A percentile compares a stretch with the other conserved stretches of the same genome.
Conservation (phyloP, 2,329 filamentous ascomycete species). For the Monosporascus cannonballus region DNA sequence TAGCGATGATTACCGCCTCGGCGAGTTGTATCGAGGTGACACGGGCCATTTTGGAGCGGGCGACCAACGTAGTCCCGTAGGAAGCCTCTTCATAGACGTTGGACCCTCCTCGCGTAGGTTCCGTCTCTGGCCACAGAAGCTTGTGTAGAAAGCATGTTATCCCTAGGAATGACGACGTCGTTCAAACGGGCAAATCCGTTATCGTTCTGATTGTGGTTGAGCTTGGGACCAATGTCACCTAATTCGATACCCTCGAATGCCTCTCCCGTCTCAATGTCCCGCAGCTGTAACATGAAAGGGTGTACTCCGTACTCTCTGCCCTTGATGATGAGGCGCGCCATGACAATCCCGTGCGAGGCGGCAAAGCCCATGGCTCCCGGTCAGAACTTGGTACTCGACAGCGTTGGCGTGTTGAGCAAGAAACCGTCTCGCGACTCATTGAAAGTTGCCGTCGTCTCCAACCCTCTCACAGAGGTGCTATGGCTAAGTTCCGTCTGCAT, state of each 20-base stretch:
- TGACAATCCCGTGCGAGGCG: conserved; percentile 23
- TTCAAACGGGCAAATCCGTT: conserved; percentile 29
- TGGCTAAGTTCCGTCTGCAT: conserved; percentile 27
- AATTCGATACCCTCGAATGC: conserved; percentile 21
- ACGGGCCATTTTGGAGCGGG: conserved; percentile 22
- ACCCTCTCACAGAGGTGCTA: conserved; percentile 23
- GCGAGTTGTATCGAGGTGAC: conserved; percentile 21
- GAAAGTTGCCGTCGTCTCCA: conserved; percentile 27
- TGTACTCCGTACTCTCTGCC: conserved; percentile 23
- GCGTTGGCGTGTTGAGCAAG: conserved; percentile 22
- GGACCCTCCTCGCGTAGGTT: conserved; percentile 16
- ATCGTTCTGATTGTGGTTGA: conserved; percentile 21
- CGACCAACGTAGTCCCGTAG: conserved; percentile 28
- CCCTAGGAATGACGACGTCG: conserved; percentile 26
- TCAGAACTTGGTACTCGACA: conserved; percentile 25
- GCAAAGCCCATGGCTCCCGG: conserved; percentile 22
- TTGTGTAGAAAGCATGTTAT: conserved; percentile 24
- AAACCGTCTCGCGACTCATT: conserved; percentile 22
- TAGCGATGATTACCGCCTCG: conserved; percentile 27
- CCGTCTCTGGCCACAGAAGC: conserved; percentile 24
- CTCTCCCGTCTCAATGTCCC: conserved; percentile 19
- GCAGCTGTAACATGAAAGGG: conserved; percentile 23
- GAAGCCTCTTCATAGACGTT: conserved; percentile 24
- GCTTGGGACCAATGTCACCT: conserved; percentile 23
- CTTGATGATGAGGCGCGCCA: conserved; percentile 23